Percentiles rank a stretch among this genome's conserved stretches.
Conservation (phyloP, 345 rosid genomes). For the Noccaea bulbosa region DNA sequence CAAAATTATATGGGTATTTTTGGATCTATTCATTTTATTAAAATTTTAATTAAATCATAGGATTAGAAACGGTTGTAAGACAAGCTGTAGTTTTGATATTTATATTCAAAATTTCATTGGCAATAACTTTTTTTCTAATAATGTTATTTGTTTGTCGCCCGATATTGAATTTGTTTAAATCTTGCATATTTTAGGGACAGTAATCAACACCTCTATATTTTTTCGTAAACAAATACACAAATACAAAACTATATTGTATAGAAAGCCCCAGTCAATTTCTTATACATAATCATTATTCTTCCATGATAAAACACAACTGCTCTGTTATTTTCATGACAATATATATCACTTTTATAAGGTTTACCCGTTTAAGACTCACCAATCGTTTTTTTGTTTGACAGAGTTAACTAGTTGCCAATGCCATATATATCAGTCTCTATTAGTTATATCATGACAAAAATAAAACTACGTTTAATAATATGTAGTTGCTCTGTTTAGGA, state of each 20-base stretch:
- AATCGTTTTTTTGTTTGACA: background rate
- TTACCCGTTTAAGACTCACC: background rate
- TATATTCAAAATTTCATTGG: too few relatives aligned
- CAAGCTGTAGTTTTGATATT: background rate
- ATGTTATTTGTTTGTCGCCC: background rate
- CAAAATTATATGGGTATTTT: background rate
- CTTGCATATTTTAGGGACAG: background rate
- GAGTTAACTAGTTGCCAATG: constrained; percentile 28
- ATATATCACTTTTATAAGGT: background rate
- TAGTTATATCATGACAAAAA: background rate
- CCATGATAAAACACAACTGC: background rate
- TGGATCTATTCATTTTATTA: background rate
- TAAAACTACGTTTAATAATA: background rate
- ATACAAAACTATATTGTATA: background rate
- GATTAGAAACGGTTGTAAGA: background rate
- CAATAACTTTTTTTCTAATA: too few relatives aligned
- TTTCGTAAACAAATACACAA: background rate
- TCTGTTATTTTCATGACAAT: background rate
- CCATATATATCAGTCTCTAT: background rate
- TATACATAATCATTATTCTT: background rate
- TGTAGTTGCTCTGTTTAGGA: constrained; percentile 17
- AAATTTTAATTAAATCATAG: background rate
- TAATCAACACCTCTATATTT: background rate
- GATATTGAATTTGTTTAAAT: background rate
- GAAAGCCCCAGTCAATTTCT: background rate